A percentile compares a stretch with the other conserved stretches of the same genome.
Evolutionary conservation across 2,329 filamentous ascomycete species (phyloP).

Genomic region (Monosporascus sp.): DNA sequence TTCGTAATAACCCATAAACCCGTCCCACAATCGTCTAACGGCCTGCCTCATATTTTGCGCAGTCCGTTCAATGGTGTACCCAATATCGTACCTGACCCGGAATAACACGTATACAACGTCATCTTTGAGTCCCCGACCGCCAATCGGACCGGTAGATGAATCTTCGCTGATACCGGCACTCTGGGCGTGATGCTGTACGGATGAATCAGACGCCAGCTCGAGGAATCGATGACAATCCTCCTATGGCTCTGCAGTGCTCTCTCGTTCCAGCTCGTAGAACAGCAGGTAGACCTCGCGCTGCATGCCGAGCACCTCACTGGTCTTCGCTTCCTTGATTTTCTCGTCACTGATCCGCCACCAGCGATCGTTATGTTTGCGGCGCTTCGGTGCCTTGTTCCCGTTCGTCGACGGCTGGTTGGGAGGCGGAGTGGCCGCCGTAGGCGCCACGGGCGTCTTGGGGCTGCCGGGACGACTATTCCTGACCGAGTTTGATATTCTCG

Average conservation of each 20-base stretch:
- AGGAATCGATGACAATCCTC: not conserved
- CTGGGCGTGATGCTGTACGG: no score
- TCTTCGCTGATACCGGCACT: not conserved
- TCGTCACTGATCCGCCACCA: slow-evolving; percentile 99
- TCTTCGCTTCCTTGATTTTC: slow-evolving; percentile 92
- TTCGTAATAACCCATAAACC: slow-evolving; percentile 1
- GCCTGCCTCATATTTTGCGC: not conserved
- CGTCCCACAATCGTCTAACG: not conserved
- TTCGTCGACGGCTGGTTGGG: slow-evolving; percentile 12
- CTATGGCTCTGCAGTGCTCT: slow-evolving; percentile 20
- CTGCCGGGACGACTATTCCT: slow-evolving; percentile 26
- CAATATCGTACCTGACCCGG: not conserved
- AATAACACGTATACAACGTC: not conserved
- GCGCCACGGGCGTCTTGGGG: slow-evolving; percentile 16
- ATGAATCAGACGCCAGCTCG: not conserved
- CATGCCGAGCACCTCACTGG: slow-evolving; percentile 84
- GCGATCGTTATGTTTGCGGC: slow-evolving; percentile 62
- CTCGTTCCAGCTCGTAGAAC: slow-evolving; percentile 83
- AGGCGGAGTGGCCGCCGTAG: slow-evolving; percentile 14
- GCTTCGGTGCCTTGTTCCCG: slow-evolving; percentile 25
- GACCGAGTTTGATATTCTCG: slow-evolving; percentile 38
- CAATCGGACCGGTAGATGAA: not conserved
- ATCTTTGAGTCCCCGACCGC: not conserved
- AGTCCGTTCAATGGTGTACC: not conserved
- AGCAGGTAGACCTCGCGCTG: slow-evolving; percentile 93